Evolutionary conservation across 2,329 filamentous ascomycete genomes (phyloP).

Genomic region (Sporothrix inflata): DNA sequence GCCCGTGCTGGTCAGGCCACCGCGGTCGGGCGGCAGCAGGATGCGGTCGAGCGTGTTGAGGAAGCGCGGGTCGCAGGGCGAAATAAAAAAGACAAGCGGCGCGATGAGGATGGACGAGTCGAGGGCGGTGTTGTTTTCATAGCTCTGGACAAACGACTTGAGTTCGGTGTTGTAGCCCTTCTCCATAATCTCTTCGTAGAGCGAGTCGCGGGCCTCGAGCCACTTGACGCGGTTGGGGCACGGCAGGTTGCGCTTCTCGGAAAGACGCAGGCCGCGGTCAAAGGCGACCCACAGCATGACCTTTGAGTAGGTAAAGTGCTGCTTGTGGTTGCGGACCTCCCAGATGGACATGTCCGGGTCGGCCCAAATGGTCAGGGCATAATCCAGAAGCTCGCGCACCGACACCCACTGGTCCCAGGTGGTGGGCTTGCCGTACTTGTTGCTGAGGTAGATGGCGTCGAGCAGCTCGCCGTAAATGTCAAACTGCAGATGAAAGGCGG

Average conservation of each 20-base stretch:
- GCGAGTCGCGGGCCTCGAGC: conserved; percentile 65
- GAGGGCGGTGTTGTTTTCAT: conserved; percentile 69
- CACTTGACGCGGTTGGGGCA: conserved; percentile 71
- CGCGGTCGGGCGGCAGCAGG: conserved; percentile 71
- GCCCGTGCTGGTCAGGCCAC: conserved; percentile 73
- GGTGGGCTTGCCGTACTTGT: conserved; percentile 77
- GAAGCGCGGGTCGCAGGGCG: conserved; percentile 77
- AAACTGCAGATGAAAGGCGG: conserved; percentile 75
- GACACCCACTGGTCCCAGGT: conserved; percentile 77
- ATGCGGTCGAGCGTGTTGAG: conserved; percentile 72
- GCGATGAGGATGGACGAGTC: conserved; percentile 78
- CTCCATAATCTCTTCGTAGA: conserved; percentile 79
- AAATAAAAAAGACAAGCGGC: conserved; percentile 78
- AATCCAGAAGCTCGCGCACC: conserved; percentile 71
- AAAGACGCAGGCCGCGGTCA: conserved; percentile 72
- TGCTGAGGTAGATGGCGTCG: conserved; percentile 77
- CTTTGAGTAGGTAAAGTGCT: conserved; percentile 81
- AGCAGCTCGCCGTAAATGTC: conserved; percentile 81
- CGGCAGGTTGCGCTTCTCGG: conserved; percentile 75
- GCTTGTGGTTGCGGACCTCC: conserved; percentile 76
- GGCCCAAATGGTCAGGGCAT: conserved; percentile 65
- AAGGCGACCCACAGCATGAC: conserved; percentile 83
- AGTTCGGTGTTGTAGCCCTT: conserved; percentile 73
- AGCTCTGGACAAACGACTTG: conserved; percentile 74
- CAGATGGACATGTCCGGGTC: conserved; percentile 81